Conservation (phyloP, 352 stramenopile genomes). For the Phytophthora tentaculata region DNA sequence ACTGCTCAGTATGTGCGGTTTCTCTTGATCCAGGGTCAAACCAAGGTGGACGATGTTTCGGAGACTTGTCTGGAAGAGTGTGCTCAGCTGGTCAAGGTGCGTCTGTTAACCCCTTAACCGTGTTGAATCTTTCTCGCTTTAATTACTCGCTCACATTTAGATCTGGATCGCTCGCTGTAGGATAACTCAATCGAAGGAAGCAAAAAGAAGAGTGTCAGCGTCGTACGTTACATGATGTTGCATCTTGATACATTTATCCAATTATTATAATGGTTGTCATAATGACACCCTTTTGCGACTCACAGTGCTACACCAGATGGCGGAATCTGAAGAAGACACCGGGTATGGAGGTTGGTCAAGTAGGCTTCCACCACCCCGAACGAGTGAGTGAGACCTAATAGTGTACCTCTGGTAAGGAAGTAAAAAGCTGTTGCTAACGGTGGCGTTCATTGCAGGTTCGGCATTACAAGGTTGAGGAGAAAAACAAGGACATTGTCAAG, state of each 20-base stretch:
- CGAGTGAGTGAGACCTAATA: conserved; percentile 37
- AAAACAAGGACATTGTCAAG: conserved; percentile 89
- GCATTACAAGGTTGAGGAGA: conserved; percentile 79
- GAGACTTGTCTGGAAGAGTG: conserved; percentile 88
- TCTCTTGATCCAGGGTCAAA: conserved; percentile 52
- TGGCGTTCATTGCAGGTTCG: conserved; percentile 49
- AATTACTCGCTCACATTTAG: conserved; percentile 2
- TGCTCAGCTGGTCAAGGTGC: conserved; percentile 92
- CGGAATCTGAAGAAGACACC: conserved; percentile 92
- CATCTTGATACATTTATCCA: background rate
- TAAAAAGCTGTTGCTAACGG: background rate
- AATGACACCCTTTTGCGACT: background rate
- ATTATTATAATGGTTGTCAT: background rate
- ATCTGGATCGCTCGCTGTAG: conserved; percentile 26
- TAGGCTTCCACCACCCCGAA: conserved; percentile 82
- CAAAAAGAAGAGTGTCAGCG: conserved; percentile 91
- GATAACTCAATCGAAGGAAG: conserved; percentile 95
- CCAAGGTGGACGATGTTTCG: conserved; percentile 81
- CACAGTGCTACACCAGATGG: conserved; percentile 93
- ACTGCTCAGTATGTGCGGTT: background rate
- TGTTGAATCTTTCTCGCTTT: no score
- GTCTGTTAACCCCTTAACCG: background rate
- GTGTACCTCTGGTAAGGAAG: background rate
- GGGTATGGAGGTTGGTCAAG: conserved; percentile 92
- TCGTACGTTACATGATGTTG: conserved; percentile 45